Conservation (phyloP, 31 red algal genomes). For the Odonthalia washingtoniensis region DNA sequence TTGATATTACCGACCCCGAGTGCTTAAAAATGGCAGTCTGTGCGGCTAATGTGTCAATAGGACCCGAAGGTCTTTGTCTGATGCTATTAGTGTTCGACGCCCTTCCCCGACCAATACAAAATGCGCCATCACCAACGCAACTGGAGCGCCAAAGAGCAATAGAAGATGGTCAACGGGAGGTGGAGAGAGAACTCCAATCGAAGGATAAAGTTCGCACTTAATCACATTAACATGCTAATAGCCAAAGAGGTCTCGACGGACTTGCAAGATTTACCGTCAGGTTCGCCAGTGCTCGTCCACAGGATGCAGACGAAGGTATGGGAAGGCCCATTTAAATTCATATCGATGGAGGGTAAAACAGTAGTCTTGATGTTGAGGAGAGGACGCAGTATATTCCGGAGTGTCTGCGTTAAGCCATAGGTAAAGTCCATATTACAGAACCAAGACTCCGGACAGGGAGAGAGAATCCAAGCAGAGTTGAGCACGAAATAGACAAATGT, state of each 20-base stretch:
- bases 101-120: background rate
- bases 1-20: background rate
- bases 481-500: background rate
- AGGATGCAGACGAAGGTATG: background rate
- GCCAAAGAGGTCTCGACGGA: background rate
- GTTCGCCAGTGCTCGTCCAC: background rate
- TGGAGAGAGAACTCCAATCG: background rate
- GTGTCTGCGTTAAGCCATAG: background rate
- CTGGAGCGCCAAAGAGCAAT: background rate
- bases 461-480: background rate
- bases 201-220: background rate
- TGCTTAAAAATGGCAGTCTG: background rate
- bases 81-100: background rate
- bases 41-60: background rate
- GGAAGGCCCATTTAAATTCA: background rate
- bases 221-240: background rate
- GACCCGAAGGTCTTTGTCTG: background rate
- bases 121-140: background rate
- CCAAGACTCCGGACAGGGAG: background rate
- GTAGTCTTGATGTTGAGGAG: background rate
- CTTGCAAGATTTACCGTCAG: background rate
- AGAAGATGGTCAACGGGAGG: background rate
- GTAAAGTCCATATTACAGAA: background rate
- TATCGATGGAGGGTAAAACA: background rate
- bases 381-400: background rate